phyloP scores from a whole-genome alignment of 2,329 filamentous ascomycete genomes.

The Fusarium verrucosum region DNA sequence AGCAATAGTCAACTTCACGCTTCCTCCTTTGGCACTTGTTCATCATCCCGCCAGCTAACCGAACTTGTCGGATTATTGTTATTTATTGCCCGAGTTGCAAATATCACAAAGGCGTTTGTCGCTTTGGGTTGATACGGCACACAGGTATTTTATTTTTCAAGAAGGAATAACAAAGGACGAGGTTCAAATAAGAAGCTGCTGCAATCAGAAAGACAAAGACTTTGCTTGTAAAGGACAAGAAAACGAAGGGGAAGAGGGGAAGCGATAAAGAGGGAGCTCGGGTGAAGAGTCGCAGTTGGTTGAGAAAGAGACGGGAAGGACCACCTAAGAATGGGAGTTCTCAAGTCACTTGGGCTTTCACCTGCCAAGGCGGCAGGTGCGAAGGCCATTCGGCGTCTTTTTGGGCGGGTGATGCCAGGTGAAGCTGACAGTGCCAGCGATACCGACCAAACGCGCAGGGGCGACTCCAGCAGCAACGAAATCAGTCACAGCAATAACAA shows the following conservation, averaged over 20 bases:
- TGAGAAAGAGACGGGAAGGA: neutral
- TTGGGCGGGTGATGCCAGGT: constrained; percentile 44
- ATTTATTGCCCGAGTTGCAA: neutral
- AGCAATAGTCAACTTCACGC: neutral
- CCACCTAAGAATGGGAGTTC: constrained; percentile 33
- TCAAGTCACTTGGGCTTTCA: constrained; percentile 46
- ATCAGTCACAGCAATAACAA: constrained; percentile 9
- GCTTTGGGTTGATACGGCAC: neutral
- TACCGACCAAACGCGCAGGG: constrained; percentile 28
- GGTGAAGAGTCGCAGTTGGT: neutral
- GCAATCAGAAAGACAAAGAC: neutral
- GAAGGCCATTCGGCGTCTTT: constrained; percentile 46
- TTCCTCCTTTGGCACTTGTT: neutral
- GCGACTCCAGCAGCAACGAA: constrained; percentile 14
- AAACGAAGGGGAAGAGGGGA: neutral
- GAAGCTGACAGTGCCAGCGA: constrained; percentile 30
- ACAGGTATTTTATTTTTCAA: neutral
- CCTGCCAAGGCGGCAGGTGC: constrained; percentile 46
- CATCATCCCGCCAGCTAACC: neutral
- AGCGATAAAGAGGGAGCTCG: neutral
- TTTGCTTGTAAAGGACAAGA: too few relatives aligned
- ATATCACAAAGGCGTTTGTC: constrained; percentile 8
- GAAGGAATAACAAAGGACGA: neutral
- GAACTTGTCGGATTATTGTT: neutral
- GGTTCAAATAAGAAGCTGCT: neutral